Percentiles rank a stretch among this genome's conserved stretches.
These are phyloP conservation scores for Hymenoscyphus linearis DNA, from an alignment of 2,329 filamentous ascomycete species.

Conservation along the genomic window DNA sequence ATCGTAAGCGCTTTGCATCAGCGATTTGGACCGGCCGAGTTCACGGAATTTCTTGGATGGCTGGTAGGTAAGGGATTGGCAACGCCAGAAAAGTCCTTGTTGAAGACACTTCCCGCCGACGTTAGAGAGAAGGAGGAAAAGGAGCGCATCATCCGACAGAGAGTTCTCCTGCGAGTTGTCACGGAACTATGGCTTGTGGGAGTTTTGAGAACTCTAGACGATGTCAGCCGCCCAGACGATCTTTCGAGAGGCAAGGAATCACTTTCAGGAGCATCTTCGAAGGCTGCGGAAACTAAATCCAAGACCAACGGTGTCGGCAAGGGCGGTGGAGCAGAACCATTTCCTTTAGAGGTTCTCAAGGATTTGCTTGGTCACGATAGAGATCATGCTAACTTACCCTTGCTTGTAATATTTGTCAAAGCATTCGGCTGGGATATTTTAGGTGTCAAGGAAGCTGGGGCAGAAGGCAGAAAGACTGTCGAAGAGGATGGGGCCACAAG, in stretches of 20 bases:
- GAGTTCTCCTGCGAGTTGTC: constrained; percentile 79
- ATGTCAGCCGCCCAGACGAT: constrained; percentile 58
- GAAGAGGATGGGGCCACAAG: constrained; percentile 72
- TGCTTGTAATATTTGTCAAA: constrained; percentile 94
- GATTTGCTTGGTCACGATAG: constrained; percentile 90
- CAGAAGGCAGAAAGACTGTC: constrained; percentile 77
- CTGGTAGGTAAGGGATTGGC: constrained; percentile 84
- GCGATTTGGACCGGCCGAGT: constrained; percentile 84
- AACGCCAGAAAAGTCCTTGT: constrained; percentile 76
- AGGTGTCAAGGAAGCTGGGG: constrained; percentile 65
- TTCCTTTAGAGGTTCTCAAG: constrained; percentile 95
- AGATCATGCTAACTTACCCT: constrained; percentile 83
- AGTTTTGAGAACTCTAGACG: constrained; percentile 73
- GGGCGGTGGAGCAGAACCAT: constrained; percentile 73
- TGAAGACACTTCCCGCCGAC: constrained; percentile 76
- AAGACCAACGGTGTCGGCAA: constrained; percentile 51
- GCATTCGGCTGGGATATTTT: constrained; percentile 94
- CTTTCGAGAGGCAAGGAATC: constrained; percentile 47
- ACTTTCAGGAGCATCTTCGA: constrained; percentile 45
- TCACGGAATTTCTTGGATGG: constrained; percentile 90
- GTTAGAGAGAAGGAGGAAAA: constrained; percentile 93
- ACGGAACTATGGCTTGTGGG: constrained; percentile 96
- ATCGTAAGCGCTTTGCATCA: constrained; percentile 94
- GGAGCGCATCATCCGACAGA: constrained; percentile 80
- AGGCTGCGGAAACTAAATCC: constrained; percentile 55